These are phyloP conservation scores for Globisporangium yorkense DNA, from an alignment of 352 stramenopile genomes.

Conservation along the genomic window DNA sequence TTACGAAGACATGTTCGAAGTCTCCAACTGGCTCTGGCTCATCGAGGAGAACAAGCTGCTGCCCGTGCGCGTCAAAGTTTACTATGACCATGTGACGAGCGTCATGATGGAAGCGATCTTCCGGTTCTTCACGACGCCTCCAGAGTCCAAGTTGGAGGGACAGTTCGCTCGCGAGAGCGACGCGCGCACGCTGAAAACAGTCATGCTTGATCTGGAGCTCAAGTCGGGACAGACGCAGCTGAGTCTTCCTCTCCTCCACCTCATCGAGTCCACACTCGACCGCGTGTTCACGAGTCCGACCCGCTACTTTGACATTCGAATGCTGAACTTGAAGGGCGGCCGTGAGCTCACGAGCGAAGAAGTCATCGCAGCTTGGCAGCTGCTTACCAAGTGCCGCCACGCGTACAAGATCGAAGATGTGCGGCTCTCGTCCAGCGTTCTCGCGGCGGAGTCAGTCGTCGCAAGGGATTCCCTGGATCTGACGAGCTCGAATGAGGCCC, in stretches of 20 bases:
- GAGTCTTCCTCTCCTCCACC: neutral
- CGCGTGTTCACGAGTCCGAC: neutral
- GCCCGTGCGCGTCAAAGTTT: neutral
- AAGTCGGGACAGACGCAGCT: too few relatives aligned
- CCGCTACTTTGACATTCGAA: neutral
- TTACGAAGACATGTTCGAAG: neutral
- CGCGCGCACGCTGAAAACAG: neutral
- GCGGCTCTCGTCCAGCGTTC: too few relatives aligned
- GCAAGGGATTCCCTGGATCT: too few relatives aligned
- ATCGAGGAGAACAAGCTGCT: neutral
- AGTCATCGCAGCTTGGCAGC: neutral
- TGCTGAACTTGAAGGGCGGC: neutral
- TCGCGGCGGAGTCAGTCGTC: neutral
- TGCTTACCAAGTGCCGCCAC: neutral
- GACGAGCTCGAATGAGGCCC: neutral
- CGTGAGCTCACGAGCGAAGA: too few relatives aligned
- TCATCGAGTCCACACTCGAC: neutral
- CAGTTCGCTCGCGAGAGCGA: neutral
- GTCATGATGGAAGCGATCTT: neutral
- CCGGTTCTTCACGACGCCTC: neutral
- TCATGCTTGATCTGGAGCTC: neutral
- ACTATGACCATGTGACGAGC: neutral
- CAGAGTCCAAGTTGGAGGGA: neutral
- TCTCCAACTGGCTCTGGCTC: neutral
- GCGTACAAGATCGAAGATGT: too few relatives aligned